phyloP scores from a whole-genome alignment of 2,329 filamentous ascomycete species.

The Colletotrichum sansevieriae region DNA sequence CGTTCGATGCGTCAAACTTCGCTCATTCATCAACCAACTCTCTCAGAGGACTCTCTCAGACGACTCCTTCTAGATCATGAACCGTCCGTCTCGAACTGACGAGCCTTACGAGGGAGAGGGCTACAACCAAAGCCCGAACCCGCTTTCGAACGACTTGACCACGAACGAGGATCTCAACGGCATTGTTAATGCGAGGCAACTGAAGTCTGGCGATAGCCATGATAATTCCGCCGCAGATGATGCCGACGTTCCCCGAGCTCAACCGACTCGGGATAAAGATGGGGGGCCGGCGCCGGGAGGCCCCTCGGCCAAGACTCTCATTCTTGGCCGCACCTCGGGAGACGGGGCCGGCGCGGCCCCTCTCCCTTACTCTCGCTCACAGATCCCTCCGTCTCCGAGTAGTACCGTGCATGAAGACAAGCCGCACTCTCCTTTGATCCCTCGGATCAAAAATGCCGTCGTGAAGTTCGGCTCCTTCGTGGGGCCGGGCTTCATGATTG shows the following conservation, averaged over 20 bases:
- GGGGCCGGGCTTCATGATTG: constrained; percentile 76
- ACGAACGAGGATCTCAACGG: constrained; percentile 61
- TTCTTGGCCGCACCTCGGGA: constrained; percentile 38
- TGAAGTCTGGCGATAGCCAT: constrained; percentile 5
- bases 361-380: constrained; percentile 36
- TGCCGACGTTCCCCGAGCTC: constrained; percentile 1
- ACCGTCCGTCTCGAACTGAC: constrained; percentile 43
- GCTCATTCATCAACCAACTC: constrained; percentile 3
- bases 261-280: not conserved
- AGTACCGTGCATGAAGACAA: constrained; percentile 4
- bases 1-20: not conserved
- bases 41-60: not conserved
- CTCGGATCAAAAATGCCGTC: constrained; percentile 47
- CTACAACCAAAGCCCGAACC: constrained; percentile 63
- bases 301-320: constrained; percentile 27
- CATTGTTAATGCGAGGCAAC: constrained; percentile 52
- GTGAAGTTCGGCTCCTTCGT: constrained; percentile 69
- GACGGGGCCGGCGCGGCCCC: constrained; percentile 31
- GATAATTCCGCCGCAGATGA: constrained; percentile 15
- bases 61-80: constrained; percentile 25
- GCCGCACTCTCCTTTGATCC: not conserved
- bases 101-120: constrained; percentile 45
- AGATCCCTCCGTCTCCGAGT: not conserved
- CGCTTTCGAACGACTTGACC: constrained; percentile 60
- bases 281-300: not conserved